Conservation (phyloP, 768 basidiomycete genomes). For the Nidularia pulvinata region DNA sequence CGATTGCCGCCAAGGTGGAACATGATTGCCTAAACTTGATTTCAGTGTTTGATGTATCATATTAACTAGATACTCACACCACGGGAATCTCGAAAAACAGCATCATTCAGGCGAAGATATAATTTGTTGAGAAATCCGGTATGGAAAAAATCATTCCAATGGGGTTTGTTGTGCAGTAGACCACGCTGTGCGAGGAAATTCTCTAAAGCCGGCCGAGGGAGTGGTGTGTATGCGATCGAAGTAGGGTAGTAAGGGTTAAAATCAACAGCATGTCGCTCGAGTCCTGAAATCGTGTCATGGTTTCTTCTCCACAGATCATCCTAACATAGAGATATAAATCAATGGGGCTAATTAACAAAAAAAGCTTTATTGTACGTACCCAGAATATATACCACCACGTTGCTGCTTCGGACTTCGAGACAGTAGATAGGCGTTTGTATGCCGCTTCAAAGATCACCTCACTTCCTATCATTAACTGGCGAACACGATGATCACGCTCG, state of each 20-base stretch:
- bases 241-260: conserved; percentile 74
- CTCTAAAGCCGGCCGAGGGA: conserved; percentile 65
- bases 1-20: conserved; percentile 59
- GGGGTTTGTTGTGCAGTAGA: conserved; percentile 43
- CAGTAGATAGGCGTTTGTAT: conserved; percentile 51
- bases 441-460: conserved; percentile 45
- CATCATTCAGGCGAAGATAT: conserved; percentile 71
- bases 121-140: conserved; percentile 71
- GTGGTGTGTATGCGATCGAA: conserved; percentile 72
- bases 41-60: background rate
- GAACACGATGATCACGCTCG: conserved; percentile 58
- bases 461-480: conserved; percentile 43
- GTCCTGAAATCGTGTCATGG: conserved; percentile 48
- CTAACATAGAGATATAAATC: conserved; percentile 25
- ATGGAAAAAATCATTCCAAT: conserved; percentile 51
- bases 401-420: conserved; percentile 44
- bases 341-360: background rate
- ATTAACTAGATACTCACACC: conserved; percentile 32
- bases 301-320: conserved; percentile 81
- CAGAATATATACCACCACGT: conserved; percentile 85
- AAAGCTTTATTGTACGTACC: conserved; percentile 36
- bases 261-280: conserved; percentile 48
- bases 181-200: conserved; percentile 63
- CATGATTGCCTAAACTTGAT: conserved; percentile 46
- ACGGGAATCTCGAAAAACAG: conserved; percentile 52